Evolutionary conservation across 306 rosid genomes (phyloP).

Genomic region (Vigna angularis): DNA sequence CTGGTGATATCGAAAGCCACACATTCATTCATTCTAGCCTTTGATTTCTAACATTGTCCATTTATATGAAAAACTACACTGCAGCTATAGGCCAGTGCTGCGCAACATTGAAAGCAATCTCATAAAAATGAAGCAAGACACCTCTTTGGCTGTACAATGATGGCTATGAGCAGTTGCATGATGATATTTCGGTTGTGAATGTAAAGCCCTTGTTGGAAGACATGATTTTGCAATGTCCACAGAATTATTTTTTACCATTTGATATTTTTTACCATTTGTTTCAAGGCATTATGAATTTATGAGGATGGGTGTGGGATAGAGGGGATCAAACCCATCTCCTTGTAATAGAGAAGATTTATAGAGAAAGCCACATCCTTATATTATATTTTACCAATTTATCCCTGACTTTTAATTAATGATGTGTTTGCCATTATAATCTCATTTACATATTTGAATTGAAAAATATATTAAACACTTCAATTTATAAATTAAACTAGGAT

Average conservation of each 20-base stretch:
- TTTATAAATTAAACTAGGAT: too few species aligned
- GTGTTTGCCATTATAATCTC: too few species aligned
- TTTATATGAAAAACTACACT: slow-evolving; percentile 37
- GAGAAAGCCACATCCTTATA: too few species aligned
- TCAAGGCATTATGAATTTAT: too few species aligned
- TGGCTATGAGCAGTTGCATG: slow-evolving; percentile 16
- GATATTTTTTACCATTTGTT: neutral
- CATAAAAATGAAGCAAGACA: slow-evolving; percentile 85
- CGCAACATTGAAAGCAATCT: slow-evolving; percentile 83
- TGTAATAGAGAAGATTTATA: too few species aligned
- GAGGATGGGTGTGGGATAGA: too few species aligned
- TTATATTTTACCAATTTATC: too few species aligned
- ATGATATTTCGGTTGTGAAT: slow-evolving; percentile 28
- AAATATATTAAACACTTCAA: too few species aligned
- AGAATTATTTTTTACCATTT: slow-evolving; percentile 19
- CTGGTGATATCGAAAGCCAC: neutral
- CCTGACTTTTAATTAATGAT: too few species aligned
- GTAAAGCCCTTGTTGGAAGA: slow-evolving; percentile 31
- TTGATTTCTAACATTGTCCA: slow-evolving; percentile 10
- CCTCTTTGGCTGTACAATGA: slow-evolving; percentile 58
- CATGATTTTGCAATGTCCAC: slow-evolving; percentile 29
- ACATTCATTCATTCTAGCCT: slow-evolving; percentile 17
- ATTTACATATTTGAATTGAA: too few species aligned
- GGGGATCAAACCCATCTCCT: too few species aligned
- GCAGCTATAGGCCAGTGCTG: slow-evolving; percentile 88